Evolutionary conservation across 495 filamentous ascomycete genomes (phyloP).

Genomic region (Podospora anserina): DNA sequence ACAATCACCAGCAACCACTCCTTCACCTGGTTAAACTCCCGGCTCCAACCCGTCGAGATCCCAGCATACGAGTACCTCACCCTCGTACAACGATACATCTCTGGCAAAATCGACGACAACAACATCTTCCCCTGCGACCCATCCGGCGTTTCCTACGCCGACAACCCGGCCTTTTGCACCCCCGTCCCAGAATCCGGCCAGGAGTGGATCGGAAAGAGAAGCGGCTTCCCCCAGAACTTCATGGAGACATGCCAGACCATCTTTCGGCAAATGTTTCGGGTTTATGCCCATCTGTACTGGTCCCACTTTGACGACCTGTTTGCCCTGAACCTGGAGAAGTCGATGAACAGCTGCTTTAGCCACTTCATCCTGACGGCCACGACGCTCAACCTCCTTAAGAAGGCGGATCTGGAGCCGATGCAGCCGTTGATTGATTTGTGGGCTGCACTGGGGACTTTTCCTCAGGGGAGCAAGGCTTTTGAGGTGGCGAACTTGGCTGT

Average conservation of each 20-base stretch:
- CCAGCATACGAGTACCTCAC: constrained; percentile 83
- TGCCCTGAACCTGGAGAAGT: constrained; percentile 74
- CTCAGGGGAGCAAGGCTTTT: constrained; percentile 61
- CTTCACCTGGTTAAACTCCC: constrained; percentile 85
- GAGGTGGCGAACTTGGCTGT: constrained; percentile 51
- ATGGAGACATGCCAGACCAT: constrained; percentile 84
- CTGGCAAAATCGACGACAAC: constrained; percentile 81
- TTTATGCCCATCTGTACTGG: constrained; percentile 89
- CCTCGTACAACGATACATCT: constrained; percentile 92
- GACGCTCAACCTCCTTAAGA: constrained; percentile 75
- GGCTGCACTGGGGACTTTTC: constrained; percentile 77
- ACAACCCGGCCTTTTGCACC: constrained; percentile 54
- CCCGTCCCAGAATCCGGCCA: constrained; percentile 55
- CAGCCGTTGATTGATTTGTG: constrained; percentile 88
- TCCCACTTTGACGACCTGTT: constrained; percentile 81
- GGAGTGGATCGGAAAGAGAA: constrained; percentile 78
- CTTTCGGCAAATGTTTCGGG: constrained; percentile 96
- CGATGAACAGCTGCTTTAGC: constrained; percentile 91
- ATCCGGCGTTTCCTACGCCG: constrained; percentile 55
- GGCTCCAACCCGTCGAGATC: constrained; percentile 63
- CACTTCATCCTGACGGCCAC: constrained; percentile 89
- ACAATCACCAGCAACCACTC: constrained; percentile 64
- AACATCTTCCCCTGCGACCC: constrained; percentile 80
- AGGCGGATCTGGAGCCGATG: constrained; percentile 90
- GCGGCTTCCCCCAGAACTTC: constrained; percentile 84